A percentile compares a stretch with the other conserved stretches of the same genome.
Conservation (phyloP, 805 yeast genomes). For the Candida vartiovaarae region DNA sequence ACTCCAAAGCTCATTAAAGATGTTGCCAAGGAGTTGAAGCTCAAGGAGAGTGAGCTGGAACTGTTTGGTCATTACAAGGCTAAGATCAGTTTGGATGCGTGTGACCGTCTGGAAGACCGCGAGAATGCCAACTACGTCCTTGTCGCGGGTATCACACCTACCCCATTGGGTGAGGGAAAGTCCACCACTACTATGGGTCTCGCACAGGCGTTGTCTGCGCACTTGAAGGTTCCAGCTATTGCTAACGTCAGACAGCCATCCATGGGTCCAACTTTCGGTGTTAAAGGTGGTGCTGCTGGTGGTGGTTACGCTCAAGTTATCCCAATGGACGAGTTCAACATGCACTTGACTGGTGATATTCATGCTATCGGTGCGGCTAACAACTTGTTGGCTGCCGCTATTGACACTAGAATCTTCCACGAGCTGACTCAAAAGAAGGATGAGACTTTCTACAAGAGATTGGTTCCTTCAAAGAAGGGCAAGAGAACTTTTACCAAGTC, state of each 20-base stretch:
- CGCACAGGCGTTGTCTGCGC: conserved; percentile 77
- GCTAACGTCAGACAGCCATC: conserved; percentile 86
- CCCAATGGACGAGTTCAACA: conserved; percentile 84
- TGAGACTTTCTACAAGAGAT: conserved; percentile 63
- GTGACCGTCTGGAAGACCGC: conserved; percentile 53
- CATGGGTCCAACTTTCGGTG: conserved; percentile 86
- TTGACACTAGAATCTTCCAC: conserved; percentile 82
- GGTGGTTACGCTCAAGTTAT: conserved; percentile 85
- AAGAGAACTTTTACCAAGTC: conserved; percentile 58
- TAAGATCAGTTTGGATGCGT: conserved; percentile 58
- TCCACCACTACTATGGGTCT: conserved; percentile 80
- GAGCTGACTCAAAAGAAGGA: conserved; percentile 66
- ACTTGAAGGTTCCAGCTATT: conserved; percentile 56
- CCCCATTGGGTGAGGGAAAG: conserved; percentile 83
- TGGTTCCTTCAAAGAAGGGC: conserved; percentile 73
- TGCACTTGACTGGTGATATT: conserved; percentile 82
- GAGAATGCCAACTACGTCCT: conserved; percentile 65
- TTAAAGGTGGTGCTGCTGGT: conserved; percentile 89
- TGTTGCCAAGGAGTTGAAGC: conserved; percentile 64
- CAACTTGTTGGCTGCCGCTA: conserved; percentile 76
- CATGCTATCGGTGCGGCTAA: conserved; percentile 82
- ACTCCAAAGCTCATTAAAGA: conserved; percentile 62
- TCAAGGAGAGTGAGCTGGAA: conserved; percentile 61
- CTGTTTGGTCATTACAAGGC: conserved; percentile 74
- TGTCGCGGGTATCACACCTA: conserved; percentile 82